Percentiles rank a stretch among this genome's conserved stretches.
Conservation (phyloP, 2,329 filamentous ascomycete species). For the Pseudonectria foliicola region DNA sequence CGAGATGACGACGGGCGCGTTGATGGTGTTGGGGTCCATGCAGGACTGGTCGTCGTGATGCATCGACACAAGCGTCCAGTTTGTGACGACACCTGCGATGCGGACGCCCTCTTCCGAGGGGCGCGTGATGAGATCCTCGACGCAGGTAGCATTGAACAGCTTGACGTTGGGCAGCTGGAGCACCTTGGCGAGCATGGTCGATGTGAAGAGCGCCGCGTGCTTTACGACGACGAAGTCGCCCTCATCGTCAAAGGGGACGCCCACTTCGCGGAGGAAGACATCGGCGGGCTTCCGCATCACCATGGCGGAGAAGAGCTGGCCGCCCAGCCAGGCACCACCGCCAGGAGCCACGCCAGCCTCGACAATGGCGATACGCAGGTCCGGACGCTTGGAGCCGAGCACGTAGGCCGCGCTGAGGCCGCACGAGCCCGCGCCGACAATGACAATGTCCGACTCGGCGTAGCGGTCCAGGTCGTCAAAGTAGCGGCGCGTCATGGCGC, state of each 20-base stretch:
- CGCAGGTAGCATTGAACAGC: conserved; percentile 89
- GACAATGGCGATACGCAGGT: conserved; percentile 86
- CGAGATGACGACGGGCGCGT: conserved; percentile 78
- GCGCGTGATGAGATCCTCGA: conserved; percentile 89
- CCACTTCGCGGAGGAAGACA: conserved; percentile 72
- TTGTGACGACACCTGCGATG: conserved; percentile 85
- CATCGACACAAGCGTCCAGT: conserved; percentile 89
- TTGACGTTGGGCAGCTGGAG: conserved; percentile 84
- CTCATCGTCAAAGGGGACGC: conserved; percentile 82
- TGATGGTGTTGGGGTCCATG: conserved; percentile 98
- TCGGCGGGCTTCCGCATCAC: conserved; percentile 91
- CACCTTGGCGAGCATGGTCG: conserved; percentile 77
- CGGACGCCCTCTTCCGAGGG: conserved; percentile 51
- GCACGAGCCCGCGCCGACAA: conserved; percentile 84
- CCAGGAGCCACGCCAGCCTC: conserved; percentile 83
- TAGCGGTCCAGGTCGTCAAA: conserved; percentile 83
- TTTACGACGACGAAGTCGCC: conserved; percentile 86
- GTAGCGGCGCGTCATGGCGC: conserved; percentile 91
- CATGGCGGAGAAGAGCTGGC: conserved; percentile 93
- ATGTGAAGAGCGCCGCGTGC: conserved; percentile 89
- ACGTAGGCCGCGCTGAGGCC: conserved; percentile 80
- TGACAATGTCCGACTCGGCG: conserved; percentile 90
- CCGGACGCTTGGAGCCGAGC: conserved; percentile 74
- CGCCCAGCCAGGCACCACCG: conserved; percentile 86
- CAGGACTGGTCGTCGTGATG: conserved; percentile 85